Evolutionary conservation across 768 basidiomycete species (phyloP).

Genomic region (Candolleomyces eurysporus): DNA sequence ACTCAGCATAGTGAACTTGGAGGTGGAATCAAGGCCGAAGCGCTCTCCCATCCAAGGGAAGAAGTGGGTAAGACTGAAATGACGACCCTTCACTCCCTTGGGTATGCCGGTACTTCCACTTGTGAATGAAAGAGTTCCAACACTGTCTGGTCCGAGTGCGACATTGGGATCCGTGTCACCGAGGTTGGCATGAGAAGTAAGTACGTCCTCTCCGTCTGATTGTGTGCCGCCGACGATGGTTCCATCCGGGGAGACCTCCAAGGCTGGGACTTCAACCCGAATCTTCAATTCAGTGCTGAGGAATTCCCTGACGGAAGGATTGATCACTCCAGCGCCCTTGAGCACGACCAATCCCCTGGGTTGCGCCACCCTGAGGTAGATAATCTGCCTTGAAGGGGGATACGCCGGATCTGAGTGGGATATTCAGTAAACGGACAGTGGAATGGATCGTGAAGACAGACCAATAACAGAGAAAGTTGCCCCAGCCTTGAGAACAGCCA

Average conservation of each 20-base stretch:
- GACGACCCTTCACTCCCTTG: conserved; percentile 94
- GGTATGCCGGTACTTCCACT: conserved; percentile 97
- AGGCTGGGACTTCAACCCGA: conserved; percentile 86
- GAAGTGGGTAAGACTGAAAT: conserved; percentile 97
- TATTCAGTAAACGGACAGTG: conserved; percentile 3
- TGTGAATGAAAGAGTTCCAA: conserved; percentile 94
- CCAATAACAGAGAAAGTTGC: conserved; percentile 97
- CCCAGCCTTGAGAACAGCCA: conserved; percentile 94
- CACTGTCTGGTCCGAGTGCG: conserved; percentile 88
- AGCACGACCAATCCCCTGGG: conserved; percentile 90
- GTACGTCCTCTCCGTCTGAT: conserved; percentile 51
- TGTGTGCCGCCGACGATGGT: conserved; percentile 61
- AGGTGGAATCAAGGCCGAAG: conserved; percentile 70
- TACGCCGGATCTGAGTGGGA: conserved; percentile 83
- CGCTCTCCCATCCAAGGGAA: conserved; percentile 98
- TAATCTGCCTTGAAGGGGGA: conserved; percentile 86
- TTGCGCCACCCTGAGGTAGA: conserved; percentile 90
- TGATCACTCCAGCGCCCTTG: conserved; percentile 83
- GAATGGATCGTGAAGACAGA: conserved; percentile 33
- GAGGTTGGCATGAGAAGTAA: conserved; percentile 52
- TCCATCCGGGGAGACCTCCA: conserved; percentile 69
- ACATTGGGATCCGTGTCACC: conserved; percentile 77
- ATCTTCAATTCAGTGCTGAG: conserved; percentile 76
- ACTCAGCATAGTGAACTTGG: conserved; percentile 96
- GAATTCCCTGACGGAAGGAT: conserved; percentile 80